Percentiles rank a stretch among this genome's conserved stretches.
These are phyloP conservation scores for Physcia stellaris DNA, from an alignment of 495 filamentous ascomycete species.

Conservation along the genomic window DNA sequence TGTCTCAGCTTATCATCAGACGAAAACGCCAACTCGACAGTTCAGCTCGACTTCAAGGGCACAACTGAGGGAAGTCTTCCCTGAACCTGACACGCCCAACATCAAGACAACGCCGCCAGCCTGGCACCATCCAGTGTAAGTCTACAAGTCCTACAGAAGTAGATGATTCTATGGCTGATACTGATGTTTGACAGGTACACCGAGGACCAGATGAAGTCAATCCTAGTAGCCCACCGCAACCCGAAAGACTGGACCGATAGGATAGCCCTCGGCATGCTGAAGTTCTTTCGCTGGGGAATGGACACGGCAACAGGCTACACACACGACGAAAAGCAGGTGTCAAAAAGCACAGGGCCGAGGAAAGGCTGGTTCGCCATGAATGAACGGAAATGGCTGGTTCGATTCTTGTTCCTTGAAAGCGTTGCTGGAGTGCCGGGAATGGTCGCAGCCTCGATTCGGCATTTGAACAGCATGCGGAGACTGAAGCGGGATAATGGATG, in stretches of 20 bases:
- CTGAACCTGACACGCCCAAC: slow-evolving; percentile 10
- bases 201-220: slow-evolving; percentile 46
- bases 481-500: slow-evolving; percentile 93
- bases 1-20: background rate
- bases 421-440: slow-evolving; percentile 94
- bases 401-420: slow-evolving; percentile 87
- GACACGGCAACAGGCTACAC: slow-evolving; percentile 60
- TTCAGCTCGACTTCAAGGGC: slow-evolving; percentile 11
- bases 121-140: slow-evolving; percentile 21
- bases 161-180: background rate
- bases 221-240: slow-evolving; percentile 54
- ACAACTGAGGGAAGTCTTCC: slow-evolving; percentile 13
- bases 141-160: background rate
- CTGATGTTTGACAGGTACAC: slow-evolving; percentile 33
- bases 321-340: slow-evolving; percentile 40
- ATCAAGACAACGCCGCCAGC: slow-evolving; percentile 18
- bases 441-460: slow-evolving; percentile 88
- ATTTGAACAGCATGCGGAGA: slow-evolving; percentile 66
- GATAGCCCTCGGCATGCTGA: slow-evolving; percentile 47
- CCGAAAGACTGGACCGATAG: slow-evolving; percentile 54
- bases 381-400: slow-evolving; percentile 62
- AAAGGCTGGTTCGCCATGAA: slow-evolving; percentile 47
- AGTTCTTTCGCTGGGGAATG: slow-evolving; percentile 50
- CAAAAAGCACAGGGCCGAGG: slow-evolving; percentile 22
- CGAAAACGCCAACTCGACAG: slow-evolving; percentile 1